Evolutionary conservation across 1,139 yeast genomes (phyloP).

Genomic region (Saccharomycopsis phalli): DNA sequence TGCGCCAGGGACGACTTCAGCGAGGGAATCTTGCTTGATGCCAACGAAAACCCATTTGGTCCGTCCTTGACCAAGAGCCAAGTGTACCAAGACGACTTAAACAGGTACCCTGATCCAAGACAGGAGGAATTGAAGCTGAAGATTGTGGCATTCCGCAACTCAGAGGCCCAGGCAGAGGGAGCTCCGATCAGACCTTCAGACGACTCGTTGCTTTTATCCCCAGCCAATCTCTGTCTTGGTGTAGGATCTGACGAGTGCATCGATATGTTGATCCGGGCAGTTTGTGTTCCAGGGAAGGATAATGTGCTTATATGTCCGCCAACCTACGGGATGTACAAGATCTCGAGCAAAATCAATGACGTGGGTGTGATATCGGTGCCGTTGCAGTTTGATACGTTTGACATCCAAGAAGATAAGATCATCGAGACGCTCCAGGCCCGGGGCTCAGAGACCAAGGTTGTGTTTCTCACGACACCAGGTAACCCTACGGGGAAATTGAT

Average conservation of each 20-base stretch:
- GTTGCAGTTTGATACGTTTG: constrained; percentile 51
- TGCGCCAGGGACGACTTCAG: constrained; percentile 94
- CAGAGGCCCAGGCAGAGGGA: constrained; percentile 29
- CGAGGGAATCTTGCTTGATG: constrained; percentile 81
- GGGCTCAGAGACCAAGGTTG: constrained; percentile 43
- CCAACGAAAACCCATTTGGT: constrained; percentile 93
- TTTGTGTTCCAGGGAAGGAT: constrained; percentile 75
- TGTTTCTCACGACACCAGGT: constrained; percentile 95
- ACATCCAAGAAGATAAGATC: constrained; percentile 52
- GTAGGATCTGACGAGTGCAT: constrained; percentile 97
- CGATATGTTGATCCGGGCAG: constrained; percentile 78
- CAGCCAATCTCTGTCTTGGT: constrained; percentile 79
- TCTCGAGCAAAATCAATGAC: constrained; percentile 85
- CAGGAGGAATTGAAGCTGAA: constrained; percentile 71
- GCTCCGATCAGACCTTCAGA: constrained; percentile 21
- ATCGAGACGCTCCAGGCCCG: constrained; percentile 27
- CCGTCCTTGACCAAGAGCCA: constrained; percentile 45
- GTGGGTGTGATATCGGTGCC: constrained; percentile 71
- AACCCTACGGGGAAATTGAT: constrained; percentile 82
- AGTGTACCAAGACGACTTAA: constrained; percentile 36
- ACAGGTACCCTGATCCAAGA: constrained; percentile 96
- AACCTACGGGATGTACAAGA: constrained; percentile 93
- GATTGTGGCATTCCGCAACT: constrained; percentile 63
- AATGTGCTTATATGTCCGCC: constrained; percentile 87
- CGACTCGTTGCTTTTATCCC: constrained; percentile 27